Base-by-base conservation (phyloP, 768 basidiomycete genomes). In the Agrocybe praecox region DNA sequence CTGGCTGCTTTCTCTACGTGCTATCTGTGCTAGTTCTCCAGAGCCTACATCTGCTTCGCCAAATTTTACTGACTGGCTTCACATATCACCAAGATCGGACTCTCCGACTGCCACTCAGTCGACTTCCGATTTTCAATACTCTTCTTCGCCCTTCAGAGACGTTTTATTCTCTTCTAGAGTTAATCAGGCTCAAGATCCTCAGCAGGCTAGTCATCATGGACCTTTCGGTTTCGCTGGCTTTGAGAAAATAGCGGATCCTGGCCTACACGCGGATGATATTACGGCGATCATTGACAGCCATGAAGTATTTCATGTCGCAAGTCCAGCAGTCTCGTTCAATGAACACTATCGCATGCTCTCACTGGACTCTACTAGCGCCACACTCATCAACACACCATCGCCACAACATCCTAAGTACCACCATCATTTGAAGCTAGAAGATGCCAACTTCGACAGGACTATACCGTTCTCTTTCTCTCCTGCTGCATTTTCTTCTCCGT, bases 61-160 rank as follows among this genome's bases (percentile, higher is more conserved):
- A 48, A 61, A 65, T 54, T 64, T 68, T 63, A 65, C 66, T 64
- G 67, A 69, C 58, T 69, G 70, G 70, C 60, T 69, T n/a, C 63
- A 65, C 45, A 55, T 65, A 43, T 71, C 70, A 34, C 67, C 68
- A 22, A 54, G 56, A 21, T 54, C 57, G 17, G 54, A 59, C 42
- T 60, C 56, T 29, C 58, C 61, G 10, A 43, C 33, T 17, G 22
- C 57, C 19, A 53, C 52, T 43, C 46, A 54, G 33, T 49, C 56
- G 12, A 54, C 62, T 14, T 63, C 56, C 26, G 52, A 60, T 33
- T 61, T 64, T 55, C 50, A 46, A 2, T 40, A 46, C 10, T 65
- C 63, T 14, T 62, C 58, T 23, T 58, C 59, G 17, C 65, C 65
- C 49, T 52, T 69, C 2, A 65, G 60, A 49, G 65, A 71, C 43